phyloP scores from a whole-genome alignment of 1,139 yeast species.

The Hemisphaericaspora subhashii region DNA sequence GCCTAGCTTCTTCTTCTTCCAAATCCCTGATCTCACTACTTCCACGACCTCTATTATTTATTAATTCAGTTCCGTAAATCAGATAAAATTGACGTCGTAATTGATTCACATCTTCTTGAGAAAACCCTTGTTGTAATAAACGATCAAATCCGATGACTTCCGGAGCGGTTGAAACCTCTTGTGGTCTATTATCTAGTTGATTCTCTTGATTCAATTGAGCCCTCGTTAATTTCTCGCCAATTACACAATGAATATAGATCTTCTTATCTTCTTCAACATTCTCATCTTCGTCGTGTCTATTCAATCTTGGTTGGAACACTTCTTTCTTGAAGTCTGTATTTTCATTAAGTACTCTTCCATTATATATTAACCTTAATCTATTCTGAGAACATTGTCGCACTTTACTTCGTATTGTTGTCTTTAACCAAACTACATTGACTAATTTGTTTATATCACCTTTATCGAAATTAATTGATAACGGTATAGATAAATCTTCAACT shows the following conservation, averaged over 20 bases:
- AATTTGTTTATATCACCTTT: constrained; percentile 34
- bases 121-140: constrained; percentile 77
- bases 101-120: constrained; percentile 70
- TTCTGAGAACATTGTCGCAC: constrained; percentile 34
- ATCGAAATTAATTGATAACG: constrained; percentile 29
- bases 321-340: constrained; percentile 56
- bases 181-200: constrained; percentile 52
- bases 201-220: constrained; percentile 67
- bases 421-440: constrained; percentile 30
- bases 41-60: constrained; percentile 4
- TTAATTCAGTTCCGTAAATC: constrained; percentile 38
- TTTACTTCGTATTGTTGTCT: constrained; percentile 27
- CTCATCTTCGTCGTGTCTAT: constrained; percentile 9
- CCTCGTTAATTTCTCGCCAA: constrained; percentile 65
- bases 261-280: constrained; percentile 15
- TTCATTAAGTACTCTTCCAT: constrained; percentile 69
- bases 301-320: constrained; percentile 34
- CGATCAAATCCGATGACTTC: constrained; percentile 87
- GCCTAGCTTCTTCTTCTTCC: constrained; percentile 42
- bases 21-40: constrained; percentile 31
- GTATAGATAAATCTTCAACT: constrained; percentile 30
- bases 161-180: constrained; percentile 56
- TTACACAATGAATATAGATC: constrained; percentile 74
- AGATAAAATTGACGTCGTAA: constrained; percentile 72
- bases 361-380: constrained; percentile 69